Conservation (phyloP, 2,329 filamentous ascomycete genomes). For the Cucurbitaria berberidis region DNA sequence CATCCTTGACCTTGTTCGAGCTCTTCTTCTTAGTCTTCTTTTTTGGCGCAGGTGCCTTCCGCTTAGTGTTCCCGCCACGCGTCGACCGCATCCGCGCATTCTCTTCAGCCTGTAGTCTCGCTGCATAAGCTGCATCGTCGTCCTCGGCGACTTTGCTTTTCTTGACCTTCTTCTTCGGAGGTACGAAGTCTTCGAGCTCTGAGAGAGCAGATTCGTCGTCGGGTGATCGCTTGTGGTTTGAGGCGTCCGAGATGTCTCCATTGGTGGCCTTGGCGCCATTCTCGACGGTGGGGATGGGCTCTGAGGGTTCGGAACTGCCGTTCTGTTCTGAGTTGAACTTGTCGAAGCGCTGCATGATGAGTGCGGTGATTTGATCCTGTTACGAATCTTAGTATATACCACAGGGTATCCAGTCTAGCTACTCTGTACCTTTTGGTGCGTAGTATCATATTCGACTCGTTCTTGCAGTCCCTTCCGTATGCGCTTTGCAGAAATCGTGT, state of each 20-base stretch:
- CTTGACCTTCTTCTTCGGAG: slow-evolving; percentile 64
- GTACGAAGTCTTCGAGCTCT: slow-evolving; percentile 47
- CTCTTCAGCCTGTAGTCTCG: slow-evolving; percentile 89
- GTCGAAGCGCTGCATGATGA: slow-evolving; percentile 60
- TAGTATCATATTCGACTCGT: slow-evolving; percentile 65
- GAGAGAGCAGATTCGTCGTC: slow-evolving; percentile 51
- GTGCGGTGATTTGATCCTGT: slow-evolving; percentile 53
- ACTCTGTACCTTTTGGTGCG: slow-evolving; percentile 63
- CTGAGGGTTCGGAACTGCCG: slow-evolving; percentile 33
- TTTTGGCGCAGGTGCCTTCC: slow-evolving; percentile 64
- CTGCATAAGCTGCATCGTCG: slow-evolving; percentile 85
- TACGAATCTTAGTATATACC: slow-evolving; percentile 19
- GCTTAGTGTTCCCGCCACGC: slow-evolving; percentile 69
- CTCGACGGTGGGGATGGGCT: slow-evolving; percentile 49
- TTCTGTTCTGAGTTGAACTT: slow-evolving; percentile 50
- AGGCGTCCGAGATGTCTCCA: slow-evolving; percentile 33
- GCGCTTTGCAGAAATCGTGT: slow-evolving; percentile 69
- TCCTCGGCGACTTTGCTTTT: slow-evolving; percentile 73
- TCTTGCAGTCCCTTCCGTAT: slow-evolving; percentile 69
- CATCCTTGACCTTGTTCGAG: slow-evolving; percentile 72
- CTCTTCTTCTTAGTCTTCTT: slow-evolving; percentile 74
- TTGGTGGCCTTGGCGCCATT: slow-evolving; percentile 36
- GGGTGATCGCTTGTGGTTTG: slow-evolving; percentile 52
- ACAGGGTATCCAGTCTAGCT: slow-evolving; percentile 1
- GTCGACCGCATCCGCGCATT: slow-evolving; percentile 77